A percentile compares a stretch with the other conserved stretches of the same genome.
phyloP scores from a whole-genome alignment of 108 stramenopile genomes.

The Nitzschia sp. region DNA sequence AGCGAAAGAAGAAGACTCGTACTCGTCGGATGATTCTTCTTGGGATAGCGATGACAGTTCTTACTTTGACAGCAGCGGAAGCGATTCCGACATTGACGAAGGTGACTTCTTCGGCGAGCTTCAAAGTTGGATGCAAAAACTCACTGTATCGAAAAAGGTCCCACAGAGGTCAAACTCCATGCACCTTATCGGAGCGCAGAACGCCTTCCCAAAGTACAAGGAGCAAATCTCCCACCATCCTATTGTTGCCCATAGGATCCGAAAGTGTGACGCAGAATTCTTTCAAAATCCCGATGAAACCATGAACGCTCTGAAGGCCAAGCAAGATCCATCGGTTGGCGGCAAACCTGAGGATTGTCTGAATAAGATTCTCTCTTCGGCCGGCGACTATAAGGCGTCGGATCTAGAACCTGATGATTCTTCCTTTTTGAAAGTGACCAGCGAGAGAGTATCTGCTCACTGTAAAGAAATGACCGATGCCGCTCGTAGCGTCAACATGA shows the following conservation, averaged over 20 bases:
- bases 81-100: conserved; percentile 4
- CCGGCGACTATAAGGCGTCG: background rate
- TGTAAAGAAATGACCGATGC: conserved; percentile 27
- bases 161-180: background rate
- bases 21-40: background rate
- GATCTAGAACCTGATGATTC: background rate
- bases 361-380: background rate
- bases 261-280: conserved; percentile 1
- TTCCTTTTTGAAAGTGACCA: background rate
- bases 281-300: background rate
- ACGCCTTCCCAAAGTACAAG: background rate
- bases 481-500: conserved; percentile 25
- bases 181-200: background rate
- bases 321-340: background rate
- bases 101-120: background rate
- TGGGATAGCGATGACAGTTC: background rate
- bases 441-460: conserved; percentile 55
- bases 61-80: conserved; percentile 4
- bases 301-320: background rate
- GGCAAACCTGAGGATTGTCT: conserved; percentile 3
- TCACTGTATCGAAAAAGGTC: background rate
- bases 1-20: background rate
- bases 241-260: background rate
- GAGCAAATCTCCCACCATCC: conserved; percentile 5
- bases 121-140: background rate